Evolutionary conservation across 345 rosid species (phyloP).

Genomic region (Noccaea caerulescens): DNA sequence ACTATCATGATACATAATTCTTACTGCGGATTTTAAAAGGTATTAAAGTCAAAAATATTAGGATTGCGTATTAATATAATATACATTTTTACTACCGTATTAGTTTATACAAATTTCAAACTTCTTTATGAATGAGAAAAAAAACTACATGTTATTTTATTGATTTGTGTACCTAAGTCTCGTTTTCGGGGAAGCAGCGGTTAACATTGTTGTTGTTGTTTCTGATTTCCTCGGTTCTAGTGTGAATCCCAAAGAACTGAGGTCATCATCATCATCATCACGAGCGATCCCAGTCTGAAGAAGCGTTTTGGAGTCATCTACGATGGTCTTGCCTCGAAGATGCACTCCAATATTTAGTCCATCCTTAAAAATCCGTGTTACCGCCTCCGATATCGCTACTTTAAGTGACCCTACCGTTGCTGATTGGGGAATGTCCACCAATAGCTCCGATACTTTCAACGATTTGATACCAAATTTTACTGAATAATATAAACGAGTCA

Average conservation of each 20-base stretch:
- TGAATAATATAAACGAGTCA: not conserved
- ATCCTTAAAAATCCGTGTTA: constrained; percentile 20
- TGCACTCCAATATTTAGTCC: constrained; percentile 30
- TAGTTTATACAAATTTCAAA: not conserved
- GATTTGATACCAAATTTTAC: constrained; percentile 31
- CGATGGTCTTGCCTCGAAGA: constrained; percentile 30
- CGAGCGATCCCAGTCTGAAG: constrained; percentile 28
- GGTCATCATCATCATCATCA: constrained; percentile 11
- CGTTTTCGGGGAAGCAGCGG: not conserved
- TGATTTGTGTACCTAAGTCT: constrained; percentile 15
- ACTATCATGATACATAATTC: not conserved
- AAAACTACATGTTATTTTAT: not conserved
- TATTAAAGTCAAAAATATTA: not conserved
- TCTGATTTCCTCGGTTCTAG: constrained; percentile 22
- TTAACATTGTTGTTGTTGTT: not conserved
- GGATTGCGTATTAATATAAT: not conserved
- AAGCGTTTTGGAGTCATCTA: constrained; percentile 40
- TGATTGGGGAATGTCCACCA: constrained; percentile 34
- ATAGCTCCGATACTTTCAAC: constrained; percentile 33
- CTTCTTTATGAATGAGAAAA: not conserved
- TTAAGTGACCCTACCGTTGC: constrained; percentile 31
- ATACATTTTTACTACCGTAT: not conserved
- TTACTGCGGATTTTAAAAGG: no score
- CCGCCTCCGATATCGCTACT: constrained; percentile 27
- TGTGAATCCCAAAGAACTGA: constrained; percentile 22